Percentiles rank a stretch among this genome's conserved stretches.
Evolutionary conservation across 202 grass and related monocot species (phyloP).

Genomic region (Schoenoplectus triqueter): DNA sequence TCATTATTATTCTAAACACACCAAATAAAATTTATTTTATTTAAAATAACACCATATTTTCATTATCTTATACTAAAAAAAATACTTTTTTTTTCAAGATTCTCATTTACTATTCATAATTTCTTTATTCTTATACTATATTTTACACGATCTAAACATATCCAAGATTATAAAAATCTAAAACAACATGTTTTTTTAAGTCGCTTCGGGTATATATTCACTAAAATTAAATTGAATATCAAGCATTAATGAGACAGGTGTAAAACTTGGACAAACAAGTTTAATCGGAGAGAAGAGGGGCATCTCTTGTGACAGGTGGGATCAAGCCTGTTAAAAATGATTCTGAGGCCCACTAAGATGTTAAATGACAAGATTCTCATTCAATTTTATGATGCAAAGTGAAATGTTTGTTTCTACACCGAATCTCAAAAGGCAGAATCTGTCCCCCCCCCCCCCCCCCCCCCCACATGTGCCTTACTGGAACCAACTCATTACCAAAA

Average conservation of each 20-base stretch:
- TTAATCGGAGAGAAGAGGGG: background rate
- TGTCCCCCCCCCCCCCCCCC: constrained; percentile 40
- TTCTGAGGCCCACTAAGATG: constrained; percentile 26
- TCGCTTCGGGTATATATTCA: background rate
- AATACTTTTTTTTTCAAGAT: no score
- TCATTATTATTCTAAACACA: no score
- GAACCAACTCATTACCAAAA: constrained; percentile 35
- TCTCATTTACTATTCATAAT: no score
- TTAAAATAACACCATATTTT: no score
- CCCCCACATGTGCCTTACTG: background rate
- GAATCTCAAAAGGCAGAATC: constrained; percentile 44
- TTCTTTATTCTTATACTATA: no score
- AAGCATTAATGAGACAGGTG: background rate
- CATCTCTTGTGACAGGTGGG: constrained; percentile 16
- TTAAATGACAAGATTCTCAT: constrained; percentile 45
- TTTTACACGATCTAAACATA: no score
- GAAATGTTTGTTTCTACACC: constrained; percentile 36
- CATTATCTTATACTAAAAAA: no score
- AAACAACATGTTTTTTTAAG: no score
- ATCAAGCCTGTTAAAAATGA: constrained; percentile 28
- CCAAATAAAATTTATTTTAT: no score
- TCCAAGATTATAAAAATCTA: no score
- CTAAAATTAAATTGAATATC: constrained; percentile 13
- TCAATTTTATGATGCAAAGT: constrained; percentile 36
- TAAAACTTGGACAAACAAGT: background rate